These are phyloP conservation scores for Terana coerulea DNA, from an alignment of 768 basidiomycete genomes.

Conservation along the genomic window DNA sequence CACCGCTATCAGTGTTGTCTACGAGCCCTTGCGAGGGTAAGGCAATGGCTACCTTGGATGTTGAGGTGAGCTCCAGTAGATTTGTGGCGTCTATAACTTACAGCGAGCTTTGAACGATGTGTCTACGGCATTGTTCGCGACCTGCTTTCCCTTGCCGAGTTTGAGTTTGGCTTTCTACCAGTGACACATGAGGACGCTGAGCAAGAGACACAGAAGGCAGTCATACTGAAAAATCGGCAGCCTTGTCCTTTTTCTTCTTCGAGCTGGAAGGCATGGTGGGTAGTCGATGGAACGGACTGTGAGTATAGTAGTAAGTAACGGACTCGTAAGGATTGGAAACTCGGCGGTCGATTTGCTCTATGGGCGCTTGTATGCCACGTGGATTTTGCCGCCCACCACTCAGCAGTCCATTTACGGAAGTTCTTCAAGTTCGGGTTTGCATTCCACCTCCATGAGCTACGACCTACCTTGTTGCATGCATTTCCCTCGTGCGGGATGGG, in stretches of 20 bases:
- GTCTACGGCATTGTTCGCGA: constrained; percentile 81
- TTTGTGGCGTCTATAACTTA: too few relatives aligned
- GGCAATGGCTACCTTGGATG: constrained; percentile 68
- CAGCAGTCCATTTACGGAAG: not conserved
- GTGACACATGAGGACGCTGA: not conserved
- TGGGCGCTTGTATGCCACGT: not conserved
- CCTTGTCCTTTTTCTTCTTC: constrained; percentile 85
- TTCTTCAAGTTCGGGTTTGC: not conserved
- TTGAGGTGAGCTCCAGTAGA: too few relatives aligned
- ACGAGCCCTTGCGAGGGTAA: constrained; percentile 82
- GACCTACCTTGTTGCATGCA: too few relatives aligned
- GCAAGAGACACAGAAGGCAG: not conserved
- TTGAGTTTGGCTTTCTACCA: constrained; percentile 92
- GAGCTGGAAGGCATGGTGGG: constrained; percentile 76
- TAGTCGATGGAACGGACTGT: not conserved
- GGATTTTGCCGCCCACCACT: not conserved
- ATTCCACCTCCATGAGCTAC: too few relatives aligned
- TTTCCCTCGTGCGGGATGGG: too few relatives aligned
- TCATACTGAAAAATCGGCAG: constrained; percentile 78
- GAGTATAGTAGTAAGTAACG: not conserved
- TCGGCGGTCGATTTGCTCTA: too few relatives aligned
- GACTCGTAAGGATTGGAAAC: too few relatives aligned
- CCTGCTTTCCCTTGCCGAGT: constrained; percentile 90
- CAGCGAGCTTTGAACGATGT: constrained; percentile 95
- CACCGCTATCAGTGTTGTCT: constrained; percentile 45